Evolutionary conservation across 192 early-diverging fungal species (phyloP), one percentile per base, ranked within the genome.

Genomic region (Geranomyces variabilis): DNA sequence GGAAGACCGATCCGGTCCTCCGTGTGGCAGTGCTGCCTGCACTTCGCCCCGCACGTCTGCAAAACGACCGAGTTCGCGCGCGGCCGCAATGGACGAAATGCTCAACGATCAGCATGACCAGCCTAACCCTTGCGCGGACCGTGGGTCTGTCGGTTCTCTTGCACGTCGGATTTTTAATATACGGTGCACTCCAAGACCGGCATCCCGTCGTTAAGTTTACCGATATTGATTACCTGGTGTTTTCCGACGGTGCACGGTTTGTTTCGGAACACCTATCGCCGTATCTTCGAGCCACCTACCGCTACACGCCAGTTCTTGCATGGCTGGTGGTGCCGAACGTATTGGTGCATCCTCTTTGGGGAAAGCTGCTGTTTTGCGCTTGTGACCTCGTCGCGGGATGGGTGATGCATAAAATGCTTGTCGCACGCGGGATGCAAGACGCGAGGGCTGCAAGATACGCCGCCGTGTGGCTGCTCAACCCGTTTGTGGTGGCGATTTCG

Each of bases 211-310:
- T 99, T n/a, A 97, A 97, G 64, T 99, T 95, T 77, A 99, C 97
- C 1, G 97, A 99, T 69, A 91, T 99, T 64, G 97, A 99, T 80
- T 99, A 99, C 80, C 80, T 84, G 28, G 97, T 99, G 43, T 98
- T 98, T 66, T 91, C 92, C 34, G 97, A 99, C 77, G 97, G 95
- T 0, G 92, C 97, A 6, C 79, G 85, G 41, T 90, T 86, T 73
- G 88, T 97, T 28, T 82, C 86, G 47, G 51, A 78, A 7, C 92
- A 92, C 9, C 58, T 68, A 47, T 93, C 90, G 1, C 97, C 97
- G 0, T 99, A 97, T 71, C 78, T 82, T 49, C 90, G 97, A 24
- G 92, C 90, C 1, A 99, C 97, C 0, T 99, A 97, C 78, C 89
- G 97, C 29, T 99, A 99, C 84, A 97, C 97, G 15, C 97, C 97